Percentiles rank a stretch among this genome's conserved stretches.
phyloP scores from a whole-genome alignment of 2,329 filamentous ascomycete genomes.

The Pyrenophora teres region DNA sequence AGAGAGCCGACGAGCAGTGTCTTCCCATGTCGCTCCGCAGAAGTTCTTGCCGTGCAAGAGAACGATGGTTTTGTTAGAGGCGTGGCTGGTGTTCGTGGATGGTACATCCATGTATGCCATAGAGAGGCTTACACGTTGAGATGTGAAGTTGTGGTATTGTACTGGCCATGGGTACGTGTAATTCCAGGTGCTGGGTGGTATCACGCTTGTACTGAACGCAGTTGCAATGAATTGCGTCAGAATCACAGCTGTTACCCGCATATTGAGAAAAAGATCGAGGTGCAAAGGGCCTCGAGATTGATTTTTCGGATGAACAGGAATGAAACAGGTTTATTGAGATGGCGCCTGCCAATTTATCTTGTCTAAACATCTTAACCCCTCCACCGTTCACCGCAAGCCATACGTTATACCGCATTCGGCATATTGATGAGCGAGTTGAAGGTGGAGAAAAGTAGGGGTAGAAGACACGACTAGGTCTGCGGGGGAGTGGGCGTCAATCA shows the following conservation, averaged over 20 bases:
- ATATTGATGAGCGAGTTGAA: no score
- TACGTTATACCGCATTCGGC: no score
- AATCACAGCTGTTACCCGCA: slow-evolving; percentile 7
- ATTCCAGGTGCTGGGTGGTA: slow-evolving; percentile 27
- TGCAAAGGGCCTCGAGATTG: no score
- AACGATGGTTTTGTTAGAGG: slow-evolving; percentile 51
- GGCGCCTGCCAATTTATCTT: slow-evolving; percentile 4
- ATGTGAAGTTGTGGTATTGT: slow-evolving; percentile 55
- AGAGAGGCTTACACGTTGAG: slow-evolving; percentile 55
- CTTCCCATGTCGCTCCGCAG: slow-evolving; percentile 59
- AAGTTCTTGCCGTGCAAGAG: slow-evolving; percentile 64
- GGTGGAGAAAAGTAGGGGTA: no score
- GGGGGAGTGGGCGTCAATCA: no score
- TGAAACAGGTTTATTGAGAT: neutral
- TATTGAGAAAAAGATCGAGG: neutral
- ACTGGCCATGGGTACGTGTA: slow-evolving; percentile 58
- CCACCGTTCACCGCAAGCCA: neutral
- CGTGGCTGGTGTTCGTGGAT: slow-evolving; percentile 39
- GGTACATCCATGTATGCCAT: slow-evolving; percentile 63
- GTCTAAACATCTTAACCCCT: neutral
- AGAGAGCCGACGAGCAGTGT: slow-evolving; percentile 52
- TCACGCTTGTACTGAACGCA: slow-evolving; percentile 7
- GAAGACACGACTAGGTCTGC: no score
- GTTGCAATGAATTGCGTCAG: slow-evolving; percentile 12
- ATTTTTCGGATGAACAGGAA: no score